Conservation (phyloP, 805 yeast genomes). For the Grigorovia transvaalensis region DNA sequence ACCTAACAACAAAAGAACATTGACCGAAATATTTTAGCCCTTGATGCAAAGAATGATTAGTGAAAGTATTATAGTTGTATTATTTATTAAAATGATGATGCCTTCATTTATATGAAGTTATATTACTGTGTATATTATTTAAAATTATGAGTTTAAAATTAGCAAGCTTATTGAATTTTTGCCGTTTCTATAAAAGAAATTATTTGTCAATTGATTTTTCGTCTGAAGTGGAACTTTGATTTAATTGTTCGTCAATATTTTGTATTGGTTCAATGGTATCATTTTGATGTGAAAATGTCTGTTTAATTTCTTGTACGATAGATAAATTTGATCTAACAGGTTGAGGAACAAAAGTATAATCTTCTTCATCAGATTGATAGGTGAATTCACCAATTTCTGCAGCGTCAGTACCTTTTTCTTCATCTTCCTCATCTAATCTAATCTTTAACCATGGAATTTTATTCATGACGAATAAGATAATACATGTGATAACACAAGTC, state of each 20-base stretch:
- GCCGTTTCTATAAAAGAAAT: too few relatives aligned
- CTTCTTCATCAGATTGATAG: constrained; percentile 42
- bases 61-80: not conserved
- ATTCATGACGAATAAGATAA: constrained; percentile 58
- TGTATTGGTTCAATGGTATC: constrained; percentile 22
- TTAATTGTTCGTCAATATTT: constrained; percentile 1
- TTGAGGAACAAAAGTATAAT: constrained; percentile 59
- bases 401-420: constrained; percentile 77
- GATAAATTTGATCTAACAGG: constrained; percentile 56
- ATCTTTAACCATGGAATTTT: constrained; percentile 70
- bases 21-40: not conserved
- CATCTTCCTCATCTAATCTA: constrained; percentile 79
- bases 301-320: constrained; percentile 5
- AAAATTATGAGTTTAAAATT: not conserved
- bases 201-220: constrained; percentile 1
- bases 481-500: constrained; percentile 64
- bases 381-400: constrained; percentile 89
- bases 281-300: constrained; percentile 18
- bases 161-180: not conserved
- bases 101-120: not conserved
- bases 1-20: too few relatives aligned
- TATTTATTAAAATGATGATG: not conserved
- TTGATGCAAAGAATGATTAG: not conserved
- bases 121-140: not conserved
- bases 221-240: constrained; percentile 1